Evolutionary conservation across 2,329 filamentous ascomycete genomes (phyloP).

Genomic region (Botrytis galanthina): DNA sequence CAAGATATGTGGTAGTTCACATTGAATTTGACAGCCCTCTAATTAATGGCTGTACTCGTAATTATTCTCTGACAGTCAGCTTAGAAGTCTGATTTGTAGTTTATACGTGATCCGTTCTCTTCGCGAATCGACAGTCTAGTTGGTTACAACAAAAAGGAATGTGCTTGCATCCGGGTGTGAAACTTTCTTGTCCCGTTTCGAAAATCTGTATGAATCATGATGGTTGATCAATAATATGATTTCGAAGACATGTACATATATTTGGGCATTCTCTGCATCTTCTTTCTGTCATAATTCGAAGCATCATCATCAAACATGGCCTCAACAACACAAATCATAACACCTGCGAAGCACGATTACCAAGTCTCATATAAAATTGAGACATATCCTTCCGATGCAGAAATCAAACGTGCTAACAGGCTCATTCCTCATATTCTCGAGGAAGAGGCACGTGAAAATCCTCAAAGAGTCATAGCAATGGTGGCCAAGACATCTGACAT

Average conservation of each 20-base stretch:
- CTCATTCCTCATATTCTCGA: conserved; percentile 28
- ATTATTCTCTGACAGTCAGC: neutral
- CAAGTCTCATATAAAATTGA: neutral
- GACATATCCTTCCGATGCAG: neutral
- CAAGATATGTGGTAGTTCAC: neutral
- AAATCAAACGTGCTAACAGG: neutral
- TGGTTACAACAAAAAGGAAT: neutral
- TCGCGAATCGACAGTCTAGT: neutral
- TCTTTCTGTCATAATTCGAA: too few relatives aligned
- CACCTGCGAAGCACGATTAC: too few relatives aligned
- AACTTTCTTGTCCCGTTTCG: neutral
- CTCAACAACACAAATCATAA: neutral
- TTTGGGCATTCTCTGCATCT: neutral
- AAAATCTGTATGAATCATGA: neutral
- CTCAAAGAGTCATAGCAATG: conserved; percentile 22
- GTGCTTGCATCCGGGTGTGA: neutral
- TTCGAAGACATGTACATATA: neutral
- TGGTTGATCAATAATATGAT: neutral
- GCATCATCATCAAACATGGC: neutral
- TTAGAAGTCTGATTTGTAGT: too few relatives aligned
- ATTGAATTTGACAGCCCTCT: neutral
- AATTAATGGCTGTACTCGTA: neutral
- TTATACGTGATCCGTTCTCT: too few relatives aligned
- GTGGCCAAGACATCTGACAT: conserved; percentile 22
- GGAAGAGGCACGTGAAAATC: conserved; percentile 20